A percentile compares a stretch with the other conserved stretches of the same genome.
phyloP scores from a whole-genome alignment of 805 yeast species.

The Jamesozyma hellenica region DNA sequence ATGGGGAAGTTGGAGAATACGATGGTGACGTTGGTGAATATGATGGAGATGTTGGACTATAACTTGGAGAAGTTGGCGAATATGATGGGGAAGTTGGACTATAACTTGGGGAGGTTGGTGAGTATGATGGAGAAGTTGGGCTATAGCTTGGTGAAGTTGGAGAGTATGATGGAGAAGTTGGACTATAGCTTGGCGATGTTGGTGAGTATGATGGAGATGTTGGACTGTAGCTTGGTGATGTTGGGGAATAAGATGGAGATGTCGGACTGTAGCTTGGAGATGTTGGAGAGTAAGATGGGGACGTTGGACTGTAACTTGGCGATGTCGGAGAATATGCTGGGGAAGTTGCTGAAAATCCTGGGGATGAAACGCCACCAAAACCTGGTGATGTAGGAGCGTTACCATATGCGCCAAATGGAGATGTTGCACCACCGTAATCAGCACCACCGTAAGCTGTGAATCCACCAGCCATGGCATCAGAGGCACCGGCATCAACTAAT shows the following conservation, averaged over 20 bases:
- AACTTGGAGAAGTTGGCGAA: constrained; percentile 57
- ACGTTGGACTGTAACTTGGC: constrained; percentile 72
- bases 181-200: constrained; percentile 55
- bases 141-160: constrained; percentile 69
- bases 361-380: constrained; percentile 47
- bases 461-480: constrained; percentile 67
- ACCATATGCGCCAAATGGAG: constrained; percentile 41
- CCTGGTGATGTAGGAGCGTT: constrained; percentile 52
- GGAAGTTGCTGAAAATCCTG: constrained; percentile 66
- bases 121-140: constrained; percentile 60
- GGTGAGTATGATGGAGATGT: constrained; percentile 71
- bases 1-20: constrained; percentile 57
- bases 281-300: constrained; percentile 68
- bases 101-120: constrained; percentile 55
- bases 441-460: constrained; percentile 84
- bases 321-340: constrained; percentile 76
- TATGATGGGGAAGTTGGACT: constrained; percentile 68
- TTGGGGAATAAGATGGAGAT: constrained; percentile 67
- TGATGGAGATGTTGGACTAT: constrained; percentile 70
- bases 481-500: constrained; percentile 73
- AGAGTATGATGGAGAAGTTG: constrained; percentile 70
- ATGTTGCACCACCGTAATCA: constrained; percentile 48
- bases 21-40: constrained; percentile 45
- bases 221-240: constrained; percentile 66
- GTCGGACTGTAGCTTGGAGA: constrained; percentile 66